Evolutionary conservation across 2,329 filamentous ascomycete genomes (phyloP).

Genomic region (Trichoderma endophyticum): DNA sequence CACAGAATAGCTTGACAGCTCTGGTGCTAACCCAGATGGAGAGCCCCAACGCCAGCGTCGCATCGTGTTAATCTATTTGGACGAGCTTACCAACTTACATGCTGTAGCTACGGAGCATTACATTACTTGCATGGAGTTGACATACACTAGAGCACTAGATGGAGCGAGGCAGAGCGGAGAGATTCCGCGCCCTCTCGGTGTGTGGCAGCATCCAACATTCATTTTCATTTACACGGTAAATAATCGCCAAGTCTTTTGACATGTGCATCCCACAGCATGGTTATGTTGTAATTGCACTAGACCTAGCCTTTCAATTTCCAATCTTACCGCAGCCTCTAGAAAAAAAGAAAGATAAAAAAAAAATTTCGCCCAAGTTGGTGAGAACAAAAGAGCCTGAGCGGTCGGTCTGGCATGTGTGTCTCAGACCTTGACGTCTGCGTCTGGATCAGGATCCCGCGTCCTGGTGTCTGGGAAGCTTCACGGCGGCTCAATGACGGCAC

Average conservation of each 20-base stretch:
- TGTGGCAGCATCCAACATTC: not conserved
- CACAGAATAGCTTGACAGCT: not conserved
- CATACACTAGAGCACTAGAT: not conserved
- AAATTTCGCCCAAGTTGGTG: not conserved
- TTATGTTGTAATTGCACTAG: not conserved
- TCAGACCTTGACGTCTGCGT: not conserved
- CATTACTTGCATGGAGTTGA: not conserved
- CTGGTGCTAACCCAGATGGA: not conserved
- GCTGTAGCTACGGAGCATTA: not conserved
- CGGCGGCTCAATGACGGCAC: not conserved
- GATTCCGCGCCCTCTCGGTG: not conserved
- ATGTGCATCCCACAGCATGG: not conserved
- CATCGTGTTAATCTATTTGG: not conserved
- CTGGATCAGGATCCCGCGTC: not conserved
- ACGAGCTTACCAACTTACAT: not conserved
- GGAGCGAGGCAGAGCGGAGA: not conserved
- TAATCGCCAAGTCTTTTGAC: not conserved
- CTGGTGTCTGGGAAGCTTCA: not conserved
- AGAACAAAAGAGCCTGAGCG: not conserved
- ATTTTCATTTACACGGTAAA: not conserved
- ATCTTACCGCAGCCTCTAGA: not conserved
- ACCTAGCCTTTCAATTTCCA: not conserved
- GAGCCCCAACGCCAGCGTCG: not conserved
- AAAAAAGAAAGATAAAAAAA: not conserved
- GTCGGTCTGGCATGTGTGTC: not conserved